Evolutionary conservation across 805 yeast genomes (phyloP).

Genomic region (Pichia gijzeniarum): DNA sequence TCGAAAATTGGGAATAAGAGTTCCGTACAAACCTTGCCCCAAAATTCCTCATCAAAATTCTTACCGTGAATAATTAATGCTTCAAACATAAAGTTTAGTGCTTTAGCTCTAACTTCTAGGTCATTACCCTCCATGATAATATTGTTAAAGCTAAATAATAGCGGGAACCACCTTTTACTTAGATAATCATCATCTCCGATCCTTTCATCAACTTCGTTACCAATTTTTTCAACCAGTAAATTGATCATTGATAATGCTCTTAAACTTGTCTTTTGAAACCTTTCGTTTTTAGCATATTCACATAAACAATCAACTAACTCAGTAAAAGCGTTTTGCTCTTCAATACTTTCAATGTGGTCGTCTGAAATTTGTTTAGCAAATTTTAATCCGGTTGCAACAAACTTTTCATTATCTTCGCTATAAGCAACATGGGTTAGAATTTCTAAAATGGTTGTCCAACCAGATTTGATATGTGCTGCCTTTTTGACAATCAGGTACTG

Average conservation of each 20-base stretch:
- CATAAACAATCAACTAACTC: slow-evolving; percentile 72
- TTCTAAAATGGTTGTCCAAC: slow-evolving; percentile 88
- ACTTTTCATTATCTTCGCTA: slow-evolving; percentile 44
- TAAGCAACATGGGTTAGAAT: slow-evolving; percentile 68
- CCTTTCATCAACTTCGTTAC: slow-evolving; percentile 32
- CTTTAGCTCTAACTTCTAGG: slow-evolving; percentile 86
- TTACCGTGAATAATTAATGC: slow-evolving; percentile 73
- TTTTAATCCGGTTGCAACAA: slow-evolving; percentile 59
- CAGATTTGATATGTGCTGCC: slow-evolving; percentile 71
- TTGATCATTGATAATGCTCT: slow-evolving; percentile 73
- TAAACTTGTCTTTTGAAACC: slow-evolving; percentile 72
- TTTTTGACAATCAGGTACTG: slow-evolving; percentile 78
- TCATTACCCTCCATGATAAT: slow-evolving; percentile 92
- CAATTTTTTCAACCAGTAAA: slow-evolving; percentile 52
- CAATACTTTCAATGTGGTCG: slow-evolving; percentile 55
- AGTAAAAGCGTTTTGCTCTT: slow-evolving; percentile 59
- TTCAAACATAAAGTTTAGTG: slow-evolving; percentile 77
- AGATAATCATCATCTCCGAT: slow-evolving; percentile 32
- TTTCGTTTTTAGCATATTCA: slow-evolving; percentile 76
- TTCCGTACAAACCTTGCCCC: slow-evolving; percentile 76
- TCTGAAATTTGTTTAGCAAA: slow-evolving; percentile 56
- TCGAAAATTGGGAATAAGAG: slow-evolving; percentile 87
- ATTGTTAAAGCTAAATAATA: slow-evolving; percentile 78
- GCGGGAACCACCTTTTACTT: slow-evolving; percentile 73
- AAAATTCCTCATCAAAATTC: slow-evolving; percentile 64